Conservation (phyloP, 257 asterid species). For the Capsicum chinense region DNA sequence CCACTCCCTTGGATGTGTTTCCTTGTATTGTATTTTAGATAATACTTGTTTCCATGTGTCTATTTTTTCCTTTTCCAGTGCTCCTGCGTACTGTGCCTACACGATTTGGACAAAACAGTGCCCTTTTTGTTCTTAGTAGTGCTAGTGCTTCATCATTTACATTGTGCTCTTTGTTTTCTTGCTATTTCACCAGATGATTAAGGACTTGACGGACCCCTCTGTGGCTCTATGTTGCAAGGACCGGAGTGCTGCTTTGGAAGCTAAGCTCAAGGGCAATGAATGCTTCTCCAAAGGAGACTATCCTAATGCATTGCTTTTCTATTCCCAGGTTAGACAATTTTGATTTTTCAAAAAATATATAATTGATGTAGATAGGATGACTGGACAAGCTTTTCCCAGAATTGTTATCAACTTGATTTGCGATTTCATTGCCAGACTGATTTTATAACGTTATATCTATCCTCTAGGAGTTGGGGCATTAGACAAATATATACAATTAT, state of each 20-base stretch:
- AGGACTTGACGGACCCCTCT: constrained; percentile 74
- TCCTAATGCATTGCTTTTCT: constrained; percentile 62
- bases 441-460: neutral
- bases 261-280: constrained; percentile 75
- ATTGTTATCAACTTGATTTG: neutral
- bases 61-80: neutral
- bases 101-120: neutral
- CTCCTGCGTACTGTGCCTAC: neutral
- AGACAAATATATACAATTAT: neutral
- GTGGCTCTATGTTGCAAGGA: constrained; percentile 73
- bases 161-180: constrained; percentile 4
- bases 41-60: neutral
- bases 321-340: constrained; percentile 62
- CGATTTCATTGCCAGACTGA: too few relatives aligned
- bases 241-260: constrained; percentile 66
- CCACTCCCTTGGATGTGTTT: too few relatives aligned
- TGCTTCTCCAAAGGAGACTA: constrained; percentile 77
- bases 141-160: too few relatives aligned
- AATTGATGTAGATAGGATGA: neutral
- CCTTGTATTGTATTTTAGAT: neutral
- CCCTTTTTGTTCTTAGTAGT: neutral
- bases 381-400: neutral
- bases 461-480: neutral
- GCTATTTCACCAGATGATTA: constrained; percentile 55
- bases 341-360: neutral